Evolutionary conservation across 257 asterid species (phyloP).

Genomic region (Solanum bulbocastanum): DNA sequence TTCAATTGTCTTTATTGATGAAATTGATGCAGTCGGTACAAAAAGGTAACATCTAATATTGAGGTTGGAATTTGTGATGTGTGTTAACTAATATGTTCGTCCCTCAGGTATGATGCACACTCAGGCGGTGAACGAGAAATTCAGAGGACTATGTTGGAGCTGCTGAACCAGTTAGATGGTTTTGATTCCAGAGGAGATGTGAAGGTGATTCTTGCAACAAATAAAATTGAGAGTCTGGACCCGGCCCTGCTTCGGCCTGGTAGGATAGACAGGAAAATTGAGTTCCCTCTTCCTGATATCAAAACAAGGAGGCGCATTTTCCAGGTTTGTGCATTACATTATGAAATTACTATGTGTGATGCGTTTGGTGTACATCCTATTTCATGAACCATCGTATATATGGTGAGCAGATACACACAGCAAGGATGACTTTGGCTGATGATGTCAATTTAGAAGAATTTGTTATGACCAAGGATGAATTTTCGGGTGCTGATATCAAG

Average conservation of each 20-base stretch:
- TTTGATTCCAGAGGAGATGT: constrained; percentile 96
- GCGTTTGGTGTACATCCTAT: not conserved
- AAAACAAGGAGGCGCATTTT: constrained; percentile 84
- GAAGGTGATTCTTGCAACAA: constrained; percentile 87
- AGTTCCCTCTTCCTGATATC: constrained; percentile 87
- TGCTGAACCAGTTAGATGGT: constrained; percentile 86
- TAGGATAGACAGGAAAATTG: constrained; percentile 84
- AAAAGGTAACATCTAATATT: constrained; percentile 41
- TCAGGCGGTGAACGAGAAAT: constrained; percentile 98
- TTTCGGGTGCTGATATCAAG: constrained; percentile 95
- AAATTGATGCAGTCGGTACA: constrained; percentile 93
- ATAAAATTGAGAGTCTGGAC: constrained; percentile 83
- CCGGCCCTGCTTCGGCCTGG: constrained; percentile 95
- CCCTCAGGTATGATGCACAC: constrained; percentile 79
- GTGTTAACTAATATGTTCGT: constrained; percentile 1
- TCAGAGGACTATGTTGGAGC: constrained; percentile 92
- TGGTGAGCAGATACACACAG: constrained; percentile 73
- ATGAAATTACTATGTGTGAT: not conserved
- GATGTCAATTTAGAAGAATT: constrained; percentile 93
- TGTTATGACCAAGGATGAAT: constrained; percentile 93
- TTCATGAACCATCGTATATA: not conserved
- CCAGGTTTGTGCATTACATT: constrained; percentile 35
- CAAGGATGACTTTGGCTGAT: constrained; percentile 85
- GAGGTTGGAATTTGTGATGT: not conserved
- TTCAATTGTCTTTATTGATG: constrained; percentile 91